Evolutionary conservation across 176 grass and related monocot species (phyloP), one percentile per base, ranked within the genome.

Genomic region (Oryza australiensis): DNA sequence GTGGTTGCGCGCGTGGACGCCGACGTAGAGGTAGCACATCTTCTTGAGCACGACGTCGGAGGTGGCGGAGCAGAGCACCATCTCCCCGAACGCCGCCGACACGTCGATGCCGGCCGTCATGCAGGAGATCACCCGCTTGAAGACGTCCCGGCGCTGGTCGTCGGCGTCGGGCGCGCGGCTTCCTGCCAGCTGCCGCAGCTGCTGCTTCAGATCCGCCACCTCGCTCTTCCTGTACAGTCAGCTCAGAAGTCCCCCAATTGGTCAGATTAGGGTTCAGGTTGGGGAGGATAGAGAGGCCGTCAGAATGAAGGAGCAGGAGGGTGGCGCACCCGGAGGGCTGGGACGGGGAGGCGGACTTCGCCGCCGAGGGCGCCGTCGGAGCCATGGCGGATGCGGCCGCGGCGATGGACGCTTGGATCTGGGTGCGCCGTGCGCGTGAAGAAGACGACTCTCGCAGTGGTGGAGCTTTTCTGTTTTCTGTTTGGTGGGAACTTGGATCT

Each of bases 21-120:
- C 96, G 60, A 99, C 97, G 41, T 99, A 99, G 85, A 99, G 93
- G 71, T 99, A 99, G 85, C 93, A 99, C 97, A 99, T 99, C 97
- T 99, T 96, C 85, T 96, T 99, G 15, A 95, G 87, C 69, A 99
- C 97, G 33, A 94, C 89, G 66, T 99, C 97, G 48, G 93, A 96
- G 46, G 97, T 99, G 72, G 97, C 97, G 29, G 93, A 99, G 89
- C 93, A 99, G 87, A 99, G 90, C 40, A 99, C 97, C 93, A 99
- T 99, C 93, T 99, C 97, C 60, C 97, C 94, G 70, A 99, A 99
- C 69, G 93, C 90, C 11, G 93, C 83, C 14, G 96, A 99, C 29
- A 99, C 96, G 84, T 99, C 96, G 91, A 99, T 92, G 48, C 96
- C 96, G 15, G 92, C 91, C 18, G 96, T 99, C 96, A 99, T 99